phyloP scores from a whole-genome alignment of 2,329 filamentous ascomycete species.

The Xylariales sp. region DNA sequence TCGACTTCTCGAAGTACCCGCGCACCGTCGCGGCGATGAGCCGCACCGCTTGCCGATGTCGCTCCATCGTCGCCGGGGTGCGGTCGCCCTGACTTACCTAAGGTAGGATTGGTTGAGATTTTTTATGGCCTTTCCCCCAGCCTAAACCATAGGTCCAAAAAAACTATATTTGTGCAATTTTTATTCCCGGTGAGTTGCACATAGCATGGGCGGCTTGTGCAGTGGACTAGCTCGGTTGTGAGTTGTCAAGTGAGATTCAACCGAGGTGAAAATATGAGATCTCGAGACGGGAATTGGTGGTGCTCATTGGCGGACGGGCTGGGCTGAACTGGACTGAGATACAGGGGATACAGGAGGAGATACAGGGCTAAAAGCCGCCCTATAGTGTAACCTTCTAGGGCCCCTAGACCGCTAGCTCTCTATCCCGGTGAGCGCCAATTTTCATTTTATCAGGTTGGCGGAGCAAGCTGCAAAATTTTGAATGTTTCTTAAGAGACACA shows the following conservation, averaged over 20 bases:
- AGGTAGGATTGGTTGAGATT: not conserved
- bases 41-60: conserved; percentile 61
- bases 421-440: not conserved
- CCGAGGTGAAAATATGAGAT: conserved; percentile 25
- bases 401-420: not conserved
- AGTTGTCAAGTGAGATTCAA: not conserved
- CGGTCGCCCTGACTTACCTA: not conserved
- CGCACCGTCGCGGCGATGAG: conserved; percentile 61
- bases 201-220: not conserved
- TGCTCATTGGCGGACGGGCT: conserved; percentile 16
- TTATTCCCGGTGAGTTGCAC: not conserved
- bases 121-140: not conserved
- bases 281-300: not conserved
- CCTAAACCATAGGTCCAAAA: conserved; percentile 8
- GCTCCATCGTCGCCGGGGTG: conserved; percentile 56
- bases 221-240: not conserved
- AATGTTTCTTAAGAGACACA: no score
- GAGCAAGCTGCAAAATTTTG: not conserved
- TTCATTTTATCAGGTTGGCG: not conserved
- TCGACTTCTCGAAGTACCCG: conserved; percentile 59
- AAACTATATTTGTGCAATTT: not conserved
- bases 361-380: not conserved
- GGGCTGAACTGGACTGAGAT: not conserved
- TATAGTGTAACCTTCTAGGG: not conserved
- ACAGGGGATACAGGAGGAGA: not conserved